These are phyloP conservation scores for Dictyostelium citrinum DNA, from an alignment of 78 protist species.

Conservation along the genomic window DNA sequence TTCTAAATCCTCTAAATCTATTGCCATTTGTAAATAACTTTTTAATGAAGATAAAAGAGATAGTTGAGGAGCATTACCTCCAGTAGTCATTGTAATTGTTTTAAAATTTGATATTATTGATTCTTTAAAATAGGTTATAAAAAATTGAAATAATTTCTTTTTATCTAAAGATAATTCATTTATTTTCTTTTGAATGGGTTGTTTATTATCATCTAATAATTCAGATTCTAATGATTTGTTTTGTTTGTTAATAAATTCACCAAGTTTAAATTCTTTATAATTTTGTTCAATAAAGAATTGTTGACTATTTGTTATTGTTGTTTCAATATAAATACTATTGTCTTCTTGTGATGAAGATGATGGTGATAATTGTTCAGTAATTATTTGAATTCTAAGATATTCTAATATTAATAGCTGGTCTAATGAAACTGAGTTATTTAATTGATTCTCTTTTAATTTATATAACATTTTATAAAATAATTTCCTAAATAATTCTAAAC, in stretches of 20 bases:
- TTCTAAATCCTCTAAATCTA: background rate
- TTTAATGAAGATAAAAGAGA: background rate
- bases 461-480: background rate
- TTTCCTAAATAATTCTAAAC: background rate
- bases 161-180: background rate
- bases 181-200: background rate
- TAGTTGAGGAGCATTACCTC: background rate
- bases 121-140: background rate
- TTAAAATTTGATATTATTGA: background rate
- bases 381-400: background rate
- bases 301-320: background rate
- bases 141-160: background rate
- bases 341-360: background rate
- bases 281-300: background rate
- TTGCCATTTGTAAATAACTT: background rate
- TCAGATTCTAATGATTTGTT: background rate
- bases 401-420: background rate
- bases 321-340: background rate
- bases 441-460: background rate
- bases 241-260: background rate
- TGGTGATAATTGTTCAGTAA: background rate
- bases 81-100: background rate
- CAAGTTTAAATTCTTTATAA: background rate
- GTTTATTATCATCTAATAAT: background rate
- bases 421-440: background rate